These are phyloP conservation scores for Lenzites betulinus DNA, from an alignment of 768 basidiomycete genomes.

Conservation along the genomic window DNA sequence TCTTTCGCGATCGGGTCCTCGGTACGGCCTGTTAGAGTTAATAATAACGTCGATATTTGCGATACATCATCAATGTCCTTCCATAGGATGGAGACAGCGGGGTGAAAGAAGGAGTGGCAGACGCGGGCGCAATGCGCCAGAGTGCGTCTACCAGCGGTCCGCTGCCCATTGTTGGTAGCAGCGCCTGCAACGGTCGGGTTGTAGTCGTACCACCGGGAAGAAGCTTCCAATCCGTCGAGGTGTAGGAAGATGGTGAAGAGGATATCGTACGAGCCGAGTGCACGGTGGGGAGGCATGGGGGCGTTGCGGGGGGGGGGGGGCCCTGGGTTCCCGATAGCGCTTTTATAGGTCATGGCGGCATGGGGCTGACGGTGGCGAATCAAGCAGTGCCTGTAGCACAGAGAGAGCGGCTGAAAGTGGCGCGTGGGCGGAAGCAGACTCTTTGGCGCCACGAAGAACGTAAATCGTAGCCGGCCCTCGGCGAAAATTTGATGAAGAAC, in stretches of 20 bases:
- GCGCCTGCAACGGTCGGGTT: background rate
- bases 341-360: too few relatives aligned
- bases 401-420: too few relatives aligned
- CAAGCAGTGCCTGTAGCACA: too few relatives aligned
- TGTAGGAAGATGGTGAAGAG: background rate
- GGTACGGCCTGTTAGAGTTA: background rate
- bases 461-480: too few relatives aligned
- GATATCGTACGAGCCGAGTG: background rate
- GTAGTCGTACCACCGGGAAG: background rate
- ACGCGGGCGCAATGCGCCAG: background rate
- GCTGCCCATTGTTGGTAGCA: background rate
- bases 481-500: too few relatives aligned
- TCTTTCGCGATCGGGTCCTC: background rate
- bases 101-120: background rate
- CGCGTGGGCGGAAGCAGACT: too few relatives aligned
- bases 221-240: background rate
- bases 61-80: background rate
- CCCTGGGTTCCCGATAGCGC: too few relatives aligned
- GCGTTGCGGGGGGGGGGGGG: too few relatives aligned
- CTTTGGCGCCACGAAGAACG: too few relatives aligned
- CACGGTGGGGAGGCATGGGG: background rate
- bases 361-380: too few relatives aligned
- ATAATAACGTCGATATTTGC: background rate
- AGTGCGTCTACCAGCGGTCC: background rate
- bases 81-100: background rate